Evolutionary conservation across 78 protist genomes (phyloP).

Genomic region (Chrysochromulina parva): DNA sequence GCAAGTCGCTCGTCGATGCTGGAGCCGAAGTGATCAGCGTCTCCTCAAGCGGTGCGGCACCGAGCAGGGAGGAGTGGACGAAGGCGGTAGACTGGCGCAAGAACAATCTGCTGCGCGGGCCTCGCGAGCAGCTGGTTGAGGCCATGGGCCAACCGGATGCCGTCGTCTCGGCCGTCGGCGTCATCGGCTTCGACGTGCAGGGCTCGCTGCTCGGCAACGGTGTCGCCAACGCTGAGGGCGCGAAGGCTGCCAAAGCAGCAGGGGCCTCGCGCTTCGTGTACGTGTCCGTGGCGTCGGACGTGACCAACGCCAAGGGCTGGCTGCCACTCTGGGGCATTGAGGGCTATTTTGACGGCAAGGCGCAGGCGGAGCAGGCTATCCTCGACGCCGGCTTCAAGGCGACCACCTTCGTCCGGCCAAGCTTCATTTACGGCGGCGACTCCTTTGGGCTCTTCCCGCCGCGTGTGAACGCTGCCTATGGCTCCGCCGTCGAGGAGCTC

Average conservation of each 20-base stretch:
- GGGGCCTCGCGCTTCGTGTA: neutral
- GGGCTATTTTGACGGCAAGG: neutral
- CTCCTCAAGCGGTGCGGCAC: neutral
- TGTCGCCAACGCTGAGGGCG: neutral
- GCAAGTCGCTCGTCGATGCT: neutral
- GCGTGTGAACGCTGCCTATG: neutral
- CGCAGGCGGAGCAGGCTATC: neutral
- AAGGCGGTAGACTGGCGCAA: neutral
- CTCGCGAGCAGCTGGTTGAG: neutral
- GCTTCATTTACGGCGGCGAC: slow-evolving; percentile 7
- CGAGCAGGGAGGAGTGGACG: neutral
- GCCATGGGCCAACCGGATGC: neutral
- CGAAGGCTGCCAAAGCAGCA: neutral
- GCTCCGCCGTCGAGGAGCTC: neutral
- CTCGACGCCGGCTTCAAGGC: neutral
- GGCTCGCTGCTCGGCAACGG: neutral
- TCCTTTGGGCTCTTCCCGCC: neutral
- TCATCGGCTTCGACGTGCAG: neutral
- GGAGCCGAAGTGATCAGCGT: neutral
- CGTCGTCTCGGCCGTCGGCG: neutral
- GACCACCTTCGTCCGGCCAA: neutral
- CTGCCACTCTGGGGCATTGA: neutral
- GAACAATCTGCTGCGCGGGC: neutral
- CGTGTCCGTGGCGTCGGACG: neutral
- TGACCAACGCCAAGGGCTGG: neutral